phyloP scores from a whole-genome alignment of 2,329 filamentous ascomycete genomes.

The Aspergillus versicolor region DNA sequence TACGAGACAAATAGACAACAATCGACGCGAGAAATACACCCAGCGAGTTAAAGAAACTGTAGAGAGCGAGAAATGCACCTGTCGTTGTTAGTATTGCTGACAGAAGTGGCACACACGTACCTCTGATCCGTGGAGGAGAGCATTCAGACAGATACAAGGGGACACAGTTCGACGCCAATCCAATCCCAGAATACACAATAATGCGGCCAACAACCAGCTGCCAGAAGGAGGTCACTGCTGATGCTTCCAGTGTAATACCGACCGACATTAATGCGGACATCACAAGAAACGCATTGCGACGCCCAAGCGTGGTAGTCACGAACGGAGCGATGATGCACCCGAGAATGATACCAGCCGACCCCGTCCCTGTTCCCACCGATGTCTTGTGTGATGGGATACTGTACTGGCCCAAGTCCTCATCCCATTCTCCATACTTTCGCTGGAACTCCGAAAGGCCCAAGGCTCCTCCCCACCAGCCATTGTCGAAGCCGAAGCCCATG shows the following conservation, averaged over 20 bases:
- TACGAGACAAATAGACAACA: no score
- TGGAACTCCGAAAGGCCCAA: background rate
- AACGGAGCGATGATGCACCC: background rate
- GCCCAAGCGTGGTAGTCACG: background rate
- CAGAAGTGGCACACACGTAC: background rate
- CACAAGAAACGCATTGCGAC: background rate
- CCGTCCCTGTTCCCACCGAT: background rate
- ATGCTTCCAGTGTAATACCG: background rate
- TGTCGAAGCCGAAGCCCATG: background rate
- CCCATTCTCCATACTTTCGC: background rate
- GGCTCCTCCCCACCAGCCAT: background rate
- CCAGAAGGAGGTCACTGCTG: background rate
- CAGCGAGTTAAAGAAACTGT: no score
- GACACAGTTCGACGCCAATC: background rate
- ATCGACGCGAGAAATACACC: no score
- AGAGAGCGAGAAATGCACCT: no score
- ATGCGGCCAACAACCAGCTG: background rate
- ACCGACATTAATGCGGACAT: background rate
- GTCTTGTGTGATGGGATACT: background rate
- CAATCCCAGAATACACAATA: background rate
- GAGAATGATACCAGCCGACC: background rate
- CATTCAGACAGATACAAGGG: background rate
- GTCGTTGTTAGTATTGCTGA: background rate
- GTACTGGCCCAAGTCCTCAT: background rate
- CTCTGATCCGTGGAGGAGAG: background rate